These are phyloP conservation scores for Zalaria sp. DNA, from an alignment of 2,329 filamentous ascomycete species.

Conservation along the genomic window DNA sequence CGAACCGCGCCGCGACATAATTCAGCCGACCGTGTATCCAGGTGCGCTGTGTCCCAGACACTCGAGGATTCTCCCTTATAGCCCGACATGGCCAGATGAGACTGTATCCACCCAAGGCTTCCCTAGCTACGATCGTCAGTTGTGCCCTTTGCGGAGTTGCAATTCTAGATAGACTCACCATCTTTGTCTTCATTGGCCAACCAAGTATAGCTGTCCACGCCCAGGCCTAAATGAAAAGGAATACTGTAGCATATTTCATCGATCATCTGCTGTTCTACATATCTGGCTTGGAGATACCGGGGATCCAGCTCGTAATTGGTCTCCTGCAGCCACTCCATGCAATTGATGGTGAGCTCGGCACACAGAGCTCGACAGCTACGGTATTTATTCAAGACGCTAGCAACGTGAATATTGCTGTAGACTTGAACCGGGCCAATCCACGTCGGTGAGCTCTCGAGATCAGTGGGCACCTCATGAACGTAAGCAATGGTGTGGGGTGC, in stretches of 20 bases:
- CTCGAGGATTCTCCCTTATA: not conserved
- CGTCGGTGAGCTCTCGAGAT: not conserved
- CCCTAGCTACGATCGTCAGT: not conserved
- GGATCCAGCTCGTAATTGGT: conserved; percentile 1
- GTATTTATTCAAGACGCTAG: conserved; percentile 2
- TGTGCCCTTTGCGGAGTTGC: not conserved
- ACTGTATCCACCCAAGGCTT: not conserved
- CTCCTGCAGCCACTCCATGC: conserved; percentile 3
- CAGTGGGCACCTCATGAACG: conserved; percentile 1
- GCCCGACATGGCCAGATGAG: not conserved
- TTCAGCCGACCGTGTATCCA: not conserved
- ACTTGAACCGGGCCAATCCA: conserved; percentile 4
- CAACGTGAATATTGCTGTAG: conserved; percentile 1
- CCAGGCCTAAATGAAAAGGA: conserved; percentile 1
- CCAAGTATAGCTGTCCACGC: not conserved
- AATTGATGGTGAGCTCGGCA: not conserved
- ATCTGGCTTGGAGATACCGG: conserved; percentile 2
- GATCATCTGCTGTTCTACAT: conserved; percentile 2
- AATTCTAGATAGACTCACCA: not conserved
- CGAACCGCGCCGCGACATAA: too few species aligned
- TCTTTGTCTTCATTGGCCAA: not conserved
- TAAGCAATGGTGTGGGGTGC: conserved; percentile 2
- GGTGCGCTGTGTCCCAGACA: not conserved
- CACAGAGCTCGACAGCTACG: not conserved
- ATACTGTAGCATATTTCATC: conserved; percentile 6